Evolutionary conservation across 805 yeast genomes (phyloP).

Genomic region (Saccharomycopsis sp.): DNA sequence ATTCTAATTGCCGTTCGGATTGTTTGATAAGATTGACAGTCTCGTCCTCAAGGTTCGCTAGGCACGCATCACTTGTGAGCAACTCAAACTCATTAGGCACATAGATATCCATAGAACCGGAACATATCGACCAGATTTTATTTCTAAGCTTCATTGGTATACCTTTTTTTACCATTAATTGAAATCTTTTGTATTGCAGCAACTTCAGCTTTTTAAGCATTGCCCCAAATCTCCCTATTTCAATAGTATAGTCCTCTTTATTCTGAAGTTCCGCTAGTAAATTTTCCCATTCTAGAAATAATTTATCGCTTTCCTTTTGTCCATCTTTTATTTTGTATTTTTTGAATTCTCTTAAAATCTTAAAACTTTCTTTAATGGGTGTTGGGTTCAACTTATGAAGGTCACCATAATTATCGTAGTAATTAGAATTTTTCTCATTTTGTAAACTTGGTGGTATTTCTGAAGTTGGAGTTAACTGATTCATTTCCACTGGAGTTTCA

Average conservation of each 20-base stretch:
- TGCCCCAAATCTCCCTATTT: constrained; percentile 24
- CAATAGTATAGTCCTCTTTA: neutral
- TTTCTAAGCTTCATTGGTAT: constrained; percentile 43
- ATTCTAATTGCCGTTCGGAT: constrained; percentile 40
- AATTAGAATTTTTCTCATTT: neutral
- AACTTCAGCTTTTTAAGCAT: constrained; percentile 21
- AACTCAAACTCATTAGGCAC: constrained; percentile 43
- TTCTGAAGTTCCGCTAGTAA: neutral
- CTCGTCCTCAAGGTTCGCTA: neutral
- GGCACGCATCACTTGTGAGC: constrained; percentile 23
- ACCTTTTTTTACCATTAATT: constrained; percentile 36
- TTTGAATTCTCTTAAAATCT: neutral
- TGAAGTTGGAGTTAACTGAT: constrained; percentile 2
- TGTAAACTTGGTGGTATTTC: constrained; percentile 7
- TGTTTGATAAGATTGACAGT: neutral
- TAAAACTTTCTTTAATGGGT: neutral
- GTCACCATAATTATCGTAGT: neutral
- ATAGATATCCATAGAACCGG: constrained; percentile 38
- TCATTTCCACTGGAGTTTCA: constrained; percentile 5
- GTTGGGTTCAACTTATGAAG: neutral
- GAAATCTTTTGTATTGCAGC: constrained; percentile 28
- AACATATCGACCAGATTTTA: constrained; percentile 46
- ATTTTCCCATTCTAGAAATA: neutral
- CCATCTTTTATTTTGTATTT: neutral
- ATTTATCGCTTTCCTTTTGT: neutral